Percentiles rank a stretch among this genome's conserved stretches.
Evolutionary conservation across 176 grass and related monocot genomes (phyloP).

Genomic region (Cocos nucifera): DNA sequence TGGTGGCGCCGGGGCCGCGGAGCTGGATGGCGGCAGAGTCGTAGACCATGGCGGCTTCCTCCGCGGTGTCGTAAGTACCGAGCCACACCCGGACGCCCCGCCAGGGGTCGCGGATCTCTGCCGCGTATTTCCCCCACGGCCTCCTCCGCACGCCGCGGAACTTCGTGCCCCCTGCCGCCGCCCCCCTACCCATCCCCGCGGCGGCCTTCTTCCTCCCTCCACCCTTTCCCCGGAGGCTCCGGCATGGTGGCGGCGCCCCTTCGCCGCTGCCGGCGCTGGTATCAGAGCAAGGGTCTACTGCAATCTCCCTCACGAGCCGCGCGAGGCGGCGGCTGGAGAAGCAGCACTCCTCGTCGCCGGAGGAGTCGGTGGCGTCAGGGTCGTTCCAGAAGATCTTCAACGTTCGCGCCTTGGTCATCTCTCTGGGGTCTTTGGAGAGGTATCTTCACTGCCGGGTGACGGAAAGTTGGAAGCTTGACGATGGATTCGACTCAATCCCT

Average conservation of each 20-base stretch:
- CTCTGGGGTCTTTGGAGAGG: neutral
- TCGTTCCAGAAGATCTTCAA: conserved; percentile 81
- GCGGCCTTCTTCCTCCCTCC: conserved; percentile 10
- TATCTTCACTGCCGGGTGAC: conserved; percentile 47
- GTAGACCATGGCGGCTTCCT: conserved; percentile 81
- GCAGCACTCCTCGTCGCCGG: conserved; percentile 27
- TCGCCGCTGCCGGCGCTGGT: neutral
- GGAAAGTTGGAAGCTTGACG: conserved; percentile 21
- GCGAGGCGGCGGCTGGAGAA: conserved; percentile 28
- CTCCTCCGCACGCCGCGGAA: conserved; percentile 76
- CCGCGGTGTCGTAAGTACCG: conserved; percentile 91
- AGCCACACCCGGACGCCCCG: conserved; percentile 81
- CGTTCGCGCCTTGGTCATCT: conserved; percentile 18
- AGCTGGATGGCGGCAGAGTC: conserved; percentile 66
- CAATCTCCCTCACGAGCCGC: conserved; percentile 18
- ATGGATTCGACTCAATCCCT: neutral
- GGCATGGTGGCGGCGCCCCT: neutral
- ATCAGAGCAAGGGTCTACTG: neutral
- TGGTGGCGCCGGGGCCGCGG: conserved; percentile 39
- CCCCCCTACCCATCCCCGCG: neutral
- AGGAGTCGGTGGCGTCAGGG: conserved; percentile 81
- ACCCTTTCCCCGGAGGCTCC: neutral
- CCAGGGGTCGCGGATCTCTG: conserved; percentile 83
- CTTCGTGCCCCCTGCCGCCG: conserved; percentile 28
- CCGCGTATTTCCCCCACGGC: conserved; percentile 85